These are phyloP conservation scores for Daldinia vernicosa DNA, from an alignment of 495 filamentous ascomycete genomes.

Conservation along the genomic window DNA sequence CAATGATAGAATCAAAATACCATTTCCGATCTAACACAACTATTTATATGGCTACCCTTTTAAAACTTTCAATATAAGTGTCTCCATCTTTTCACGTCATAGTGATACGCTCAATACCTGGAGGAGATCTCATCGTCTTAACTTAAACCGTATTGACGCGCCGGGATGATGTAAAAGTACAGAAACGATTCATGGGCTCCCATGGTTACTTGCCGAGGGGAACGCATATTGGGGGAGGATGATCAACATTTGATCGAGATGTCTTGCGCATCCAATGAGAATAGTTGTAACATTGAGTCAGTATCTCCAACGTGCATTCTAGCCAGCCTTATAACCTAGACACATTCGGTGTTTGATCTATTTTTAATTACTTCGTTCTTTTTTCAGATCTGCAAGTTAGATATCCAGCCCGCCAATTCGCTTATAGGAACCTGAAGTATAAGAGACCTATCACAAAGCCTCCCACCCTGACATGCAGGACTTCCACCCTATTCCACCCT, in stretches of 20 bases:
- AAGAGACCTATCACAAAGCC: not conserved
- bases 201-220: slow-evolving; percentile 12
- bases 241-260: slow-evolving; percentile 14
- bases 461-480: not conserved
- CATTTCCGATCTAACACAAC: not conserved
- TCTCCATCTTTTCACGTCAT: slow-evolving; percentile 27
- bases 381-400: not conserved
- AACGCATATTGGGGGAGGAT: not conserved
- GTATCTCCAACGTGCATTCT: not conserved
- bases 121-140: slow-evolving; percentile 6
- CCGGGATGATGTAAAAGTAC: slow-evolving; percentile 10
- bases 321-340: not conserved
- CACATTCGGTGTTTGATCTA: not conserved
- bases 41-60: not conserved
- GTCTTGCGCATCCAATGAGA: not conserved
- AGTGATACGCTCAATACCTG: slow-evolving; percentile 19
- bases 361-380: no score
- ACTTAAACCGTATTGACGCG: not conserved
- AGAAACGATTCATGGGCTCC: not conserved
- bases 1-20: not conserved
- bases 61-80: not conserved
- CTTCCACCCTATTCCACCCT: slow-evolving; percentile 12
- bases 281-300: not conserved
- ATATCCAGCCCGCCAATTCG: not conserved
- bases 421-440: not conserved